Evolutionary conservation across 2,329 filamentous ascomycete species (phyloP), one percentile per base, ranked within the genome.

Genomic region (Diaporthe citriasiana): DNA sequence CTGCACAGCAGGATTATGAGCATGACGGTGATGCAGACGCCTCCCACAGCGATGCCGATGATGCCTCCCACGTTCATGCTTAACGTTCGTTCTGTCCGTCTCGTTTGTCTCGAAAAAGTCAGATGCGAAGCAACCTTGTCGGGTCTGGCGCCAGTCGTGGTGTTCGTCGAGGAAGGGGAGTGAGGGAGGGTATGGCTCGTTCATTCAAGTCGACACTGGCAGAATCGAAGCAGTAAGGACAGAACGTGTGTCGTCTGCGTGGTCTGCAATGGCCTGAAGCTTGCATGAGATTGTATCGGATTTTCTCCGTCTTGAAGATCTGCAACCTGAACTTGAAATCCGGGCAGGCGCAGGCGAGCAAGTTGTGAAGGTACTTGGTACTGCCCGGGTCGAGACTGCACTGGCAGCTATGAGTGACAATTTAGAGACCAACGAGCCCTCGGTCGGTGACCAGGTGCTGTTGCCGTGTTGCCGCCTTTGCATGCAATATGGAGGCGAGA

Each of bases 1-100:
- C 63, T 65, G 55, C 70, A 74, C 17, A 74, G 70, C 47, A 74
- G 47, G 8, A 65, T n/a, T 30, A 73, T 38, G 35, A 73, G 30
- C 13, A 74, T 65, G 38, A 66, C 70, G 6, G 40, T 42, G 30
- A 74, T 73, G 40, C 70, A 72, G 13, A 47, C 57, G 47, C 70
- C 70, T 35, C 73, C 70, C 25, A 33, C 63, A 4, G 56, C 56
- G 15, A 74, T 70, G n/a, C 63, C 30, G 45, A 73, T 45, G 19
- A 72, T 47, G 19, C 38, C 70, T n/a, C 63, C 25, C 25, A 65
- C 40, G 56, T 38, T 25, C 73, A 74, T 73, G 19, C 1, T 71
- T 56, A 17, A 50, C 53, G 33, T 30, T 47, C 6, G 38, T 57
- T 19, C 40, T 60, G 40, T 30, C 35, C 5, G 38, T 65, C n/a